Evolutionary conservation across 1,284 basidiomycete species (phyloP).

Genomic region (Boletus subluridellus): DNA sequence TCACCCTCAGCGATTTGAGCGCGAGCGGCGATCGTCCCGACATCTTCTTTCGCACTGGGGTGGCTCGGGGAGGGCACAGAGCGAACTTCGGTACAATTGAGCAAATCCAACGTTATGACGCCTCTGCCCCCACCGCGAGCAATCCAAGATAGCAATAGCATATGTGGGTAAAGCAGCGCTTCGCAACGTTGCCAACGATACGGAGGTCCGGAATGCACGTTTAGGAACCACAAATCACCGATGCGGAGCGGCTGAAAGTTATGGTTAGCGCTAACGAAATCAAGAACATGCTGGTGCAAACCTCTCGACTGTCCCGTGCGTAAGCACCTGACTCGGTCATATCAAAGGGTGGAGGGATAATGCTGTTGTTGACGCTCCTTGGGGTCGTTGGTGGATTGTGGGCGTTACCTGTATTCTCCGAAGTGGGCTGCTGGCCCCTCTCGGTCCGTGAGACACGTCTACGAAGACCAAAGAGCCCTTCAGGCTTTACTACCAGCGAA

Average conservation of each 20-base stretch:
- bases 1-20: slow-evolving; percentile 51
- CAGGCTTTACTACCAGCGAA: slow-evolving; percentile 25
- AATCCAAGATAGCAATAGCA: slow-evolving; percentile 79
- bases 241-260: slow-evolving; percentile 69
- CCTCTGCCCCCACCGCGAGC: slow-evolving; percentile 73
- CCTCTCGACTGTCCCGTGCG: slow-evolving; percentile 44
- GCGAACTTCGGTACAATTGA: slow-evolving; percentile 80
- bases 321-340: slow-evolving; percentile 46
- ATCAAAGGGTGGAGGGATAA: slow-evolving; percentile 45
- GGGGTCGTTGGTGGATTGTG: slow-evolving; percentile 25
- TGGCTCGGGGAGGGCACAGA: slow-evolving; percentile 76
- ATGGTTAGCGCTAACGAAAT: slow-evolving; percentile 31
- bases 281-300: slow-evolving; percentile 32
- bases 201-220: slow-evolving; percentile 76
- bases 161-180: slow-evolving; percentile 75
- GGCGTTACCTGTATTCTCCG: slow-evolving; percentile 16
- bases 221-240: slow-evolving; percentile 83
- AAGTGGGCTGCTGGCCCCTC: slow-evolving; percentile 14
- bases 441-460: slow-evolving; percentile 52
- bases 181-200: slow-evolving; percentile 84
- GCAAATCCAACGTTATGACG: slow-evolving; percentile 75
- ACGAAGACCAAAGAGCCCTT: slow-evolving; percentile 62
- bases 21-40: slow-evolving; percentile 76
- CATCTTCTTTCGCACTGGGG: slow-evolving; percentile 73
- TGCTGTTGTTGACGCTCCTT: slow-evolving; percentile 32